phyloP scores from a whole-genome alignment of 768 basidiomycete species.

The Rhodotorula toruloides region DNA sequence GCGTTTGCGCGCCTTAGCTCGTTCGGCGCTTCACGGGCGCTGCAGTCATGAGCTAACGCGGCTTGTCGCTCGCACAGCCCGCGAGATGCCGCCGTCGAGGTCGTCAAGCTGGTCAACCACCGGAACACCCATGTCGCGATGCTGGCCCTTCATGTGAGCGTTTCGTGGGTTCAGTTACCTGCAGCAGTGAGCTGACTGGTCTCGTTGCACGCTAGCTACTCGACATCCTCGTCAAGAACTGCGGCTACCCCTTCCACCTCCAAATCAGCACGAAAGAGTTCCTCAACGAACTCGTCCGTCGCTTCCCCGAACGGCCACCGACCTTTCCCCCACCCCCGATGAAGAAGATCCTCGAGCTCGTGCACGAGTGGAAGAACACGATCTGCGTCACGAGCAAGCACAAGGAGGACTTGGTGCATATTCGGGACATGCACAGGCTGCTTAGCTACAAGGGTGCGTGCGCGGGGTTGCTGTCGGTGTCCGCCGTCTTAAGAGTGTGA shows the following conservation, averaged over 20 bases:
- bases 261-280: slow-evolving; percentile 97
- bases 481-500: no score
- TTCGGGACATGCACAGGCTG: slow-evolving; percentile 93
- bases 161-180: no score
- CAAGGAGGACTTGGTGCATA: slow-evolving; percentile 94
- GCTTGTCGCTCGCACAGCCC: slow-evolving; percentile 55
- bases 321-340: slow-evolving; percentile 92
- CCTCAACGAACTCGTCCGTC: slow-evolving; percentile 92
- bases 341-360: slow-evolving; percentile 85
- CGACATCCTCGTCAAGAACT: slow-evolving; percentile 86
- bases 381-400: slow-evolving; percentile 83
- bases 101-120: slow-evolving; percentile 80
- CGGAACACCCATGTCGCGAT: slow-evolving; percentile 86
- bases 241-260: slow-evolving; percentile 94
- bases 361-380: slow-evolving; percentile 89
- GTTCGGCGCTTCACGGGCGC: neutral
- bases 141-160: slow-evolving; percentile 62
- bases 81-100: slow-evolving; percentile 80
- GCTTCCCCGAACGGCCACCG: slow-evolving; percentile 95
- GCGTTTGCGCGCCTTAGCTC: slow-evolving; percentile 44
- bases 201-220: slow-evolving; percentile 52
- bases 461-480: neutral
- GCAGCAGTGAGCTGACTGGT: no score
- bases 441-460: slow-evolving; percentile 83
- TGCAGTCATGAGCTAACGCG: neutral